A percentile compares a stretch with the other conserved stretches of the same genome.
These are phyloP conservation scores for Penicillium coffeae DNA, from an alignment of 495 filamentous ascomycete species.

Conservation along the genomic window DNA sequence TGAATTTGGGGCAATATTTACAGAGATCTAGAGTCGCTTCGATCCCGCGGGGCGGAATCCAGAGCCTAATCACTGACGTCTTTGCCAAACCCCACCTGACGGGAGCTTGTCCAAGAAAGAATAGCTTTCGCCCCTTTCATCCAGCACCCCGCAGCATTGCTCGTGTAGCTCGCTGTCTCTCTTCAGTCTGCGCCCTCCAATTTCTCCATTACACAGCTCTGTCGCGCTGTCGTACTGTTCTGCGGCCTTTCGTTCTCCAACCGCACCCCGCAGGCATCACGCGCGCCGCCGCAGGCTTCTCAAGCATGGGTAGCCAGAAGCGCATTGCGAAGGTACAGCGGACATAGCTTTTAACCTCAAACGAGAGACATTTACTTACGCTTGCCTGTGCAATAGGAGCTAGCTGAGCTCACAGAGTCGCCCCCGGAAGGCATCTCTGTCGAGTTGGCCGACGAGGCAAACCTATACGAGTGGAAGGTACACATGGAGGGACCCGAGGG, in stretches of 20 bases:
- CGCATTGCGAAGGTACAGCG: conserved; percentile 63
- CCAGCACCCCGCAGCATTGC: no score
- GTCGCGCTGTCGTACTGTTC: conserved; percentile 22
- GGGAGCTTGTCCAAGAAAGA: background rate
- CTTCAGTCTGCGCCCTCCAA: conserved; percentile 22
- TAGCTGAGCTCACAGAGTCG: conserved; percentile 59
- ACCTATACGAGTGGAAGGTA: conserved; percentile 83
- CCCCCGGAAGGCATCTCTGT: conserved; percentile 66
- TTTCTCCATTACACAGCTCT: conserved; percentile 21
- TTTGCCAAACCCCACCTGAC: conserved; percentile 19
- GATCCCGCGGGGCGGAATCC: background rate
- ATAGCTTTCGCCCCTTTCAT: conserved; percentile 17
- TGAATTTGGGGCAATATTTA: no score
- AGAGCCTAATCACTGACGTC: conserved; percentile 22
- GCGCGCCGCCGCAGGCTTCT: conserved; percentile 11
- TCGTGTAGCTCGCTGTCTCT: no score
- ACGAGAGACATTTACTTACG: conserved; percentile 10
- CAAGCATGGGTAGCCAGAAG: conserved; percentile 51
- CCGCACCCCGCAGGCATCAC: conserved; percentile 13
- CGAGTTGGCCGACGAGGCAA: conserved; percentile 59
- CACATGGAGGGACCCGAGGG: conserved; percentile 68
- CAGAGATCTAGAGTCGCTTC: no score
- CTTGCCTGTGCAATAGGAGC: conserved; percentile 52
- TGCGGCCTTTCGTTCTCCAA: conserved; percentile 7
- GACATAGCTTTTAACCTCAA: no score